Evolutionary conservation across 1,139 yeast genomes (phyloP), one percentile per base, ranked within the genome.

Genomic region (Debaryomyces psychrophilus): DNA sequence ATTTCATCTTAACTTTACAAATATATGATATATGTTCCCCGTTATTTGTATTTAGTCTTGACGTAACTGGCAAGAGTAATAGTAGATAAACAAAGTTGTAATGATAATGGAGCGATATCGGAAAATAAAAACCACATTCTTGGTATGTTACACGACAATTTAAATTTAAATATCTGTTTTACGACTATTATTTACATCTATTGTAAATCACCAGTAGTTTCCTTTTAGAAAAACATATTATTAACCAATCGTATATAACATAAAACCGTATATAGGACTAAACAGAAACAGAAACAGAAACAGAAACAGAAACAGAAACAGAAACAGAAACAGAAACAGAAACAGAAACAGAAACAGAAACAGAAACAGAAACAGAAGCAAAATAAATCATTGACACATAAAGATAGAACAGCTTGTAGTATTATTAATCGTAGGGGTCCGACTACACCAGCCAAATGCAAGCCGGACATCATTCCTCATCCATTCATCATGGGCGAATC

Each of bases 401-500:
- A 38, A 37, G 36, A 8, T 33, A 33, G n/a, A 18, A 33, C 20
- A 11, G 36, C 23, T 17, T 20, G 25, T n/a, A 33, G 9, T 29
- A 15, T 14, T 33, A 4, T 33, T 33, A 11, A 11, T 9, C 23
- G 25, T 18, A 33, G n/a, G 11, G 20, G 18, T 11, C 36, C 36
- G 36, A 6, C 14, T 2, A n/a, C 20, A 8, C 25, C n/a, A 33
- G 23, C 15, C 20, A 33, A 33, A 11, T 20, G n/a, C 25, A n/a
- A 20, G n/a, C 36, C 36, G 6, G 36, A 6, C 5, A 33, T 8
- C 11, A 18, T 11, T n/a, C 8, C 11, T 50, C 48, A 57, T 35
- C 50, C 54, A 44, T 58, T 58, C 34, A 58, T 50, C 36, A 54
- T 50, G 41, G 49, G 55, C 43, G 54, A 47, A 43, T 64, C 66